Evolutionary conservation across 768 basidiomycete genomes (phyloP).

Genomic region (Lentinula edodes): DNA sequence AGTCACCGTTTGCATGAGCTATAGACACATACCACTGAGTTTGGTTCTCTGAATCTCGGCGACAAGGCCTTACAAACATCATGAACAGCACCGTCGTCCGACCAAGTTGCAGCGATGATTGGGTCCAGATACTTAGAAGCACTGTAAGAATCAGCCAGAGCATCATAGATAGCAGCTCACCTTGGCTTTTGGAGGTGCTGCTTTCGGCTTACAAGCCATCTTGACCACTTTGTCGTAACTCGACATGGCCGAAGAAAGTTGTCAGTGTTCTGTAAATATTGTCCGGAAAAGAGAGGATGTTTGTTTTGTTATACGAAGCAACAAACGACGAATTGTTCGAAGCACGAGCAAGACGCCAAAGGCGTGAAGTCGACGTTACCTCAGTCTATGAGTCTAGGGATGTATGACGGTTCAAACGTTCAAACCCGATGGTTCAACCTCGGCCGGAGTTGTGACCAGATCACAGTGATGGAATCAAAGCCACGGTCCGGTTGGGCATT

Average conservation of each 20-base stretch:
- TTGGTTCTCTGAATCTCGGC: slow-evolving; percentile 84
- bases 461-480: background rate
- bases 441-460: too few relatives aligned
- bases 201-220: slow-evolving; percentile 95
- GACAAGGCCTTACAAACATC: slow-evolving; percentile 90
- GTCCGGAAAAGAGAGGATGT: background rate
- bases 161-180: slow-evolving; percentile 29
- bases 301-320: background rate
- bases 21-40: slow-evolving; percentile 66
- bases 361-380: background rate
- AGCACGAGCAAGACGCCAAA: background rate
- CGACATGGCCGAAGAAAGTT: slow-evolving; percentile 40
- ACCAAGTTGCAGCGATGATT: slow-evolving; percentile 95
- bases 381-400: background rate
- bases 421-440: background rate
- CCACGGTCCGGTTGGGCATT: background rate
- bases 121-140: slow-evolving; percentile 83
- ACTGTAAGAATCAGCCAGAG: slow-evolving; percentile 6
- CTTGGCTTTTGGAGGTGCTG: slow-evolving; percentile 93
- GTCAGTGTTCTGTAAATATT: background rate
- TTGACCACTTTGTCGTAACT: slow-evolving; percentile 92
- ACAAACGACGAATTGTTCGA: background rate
- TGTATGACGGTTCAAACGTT: background rate
- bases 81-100: slow-evolving; percentile 86
- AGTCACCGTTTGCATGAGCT: too few relatives aligned